These are phyloP conservation scores for Tremellales sp. DNA, from an alignment of 1,284 basidiomycete genomes.

Conservation along the genomic window DNA sequence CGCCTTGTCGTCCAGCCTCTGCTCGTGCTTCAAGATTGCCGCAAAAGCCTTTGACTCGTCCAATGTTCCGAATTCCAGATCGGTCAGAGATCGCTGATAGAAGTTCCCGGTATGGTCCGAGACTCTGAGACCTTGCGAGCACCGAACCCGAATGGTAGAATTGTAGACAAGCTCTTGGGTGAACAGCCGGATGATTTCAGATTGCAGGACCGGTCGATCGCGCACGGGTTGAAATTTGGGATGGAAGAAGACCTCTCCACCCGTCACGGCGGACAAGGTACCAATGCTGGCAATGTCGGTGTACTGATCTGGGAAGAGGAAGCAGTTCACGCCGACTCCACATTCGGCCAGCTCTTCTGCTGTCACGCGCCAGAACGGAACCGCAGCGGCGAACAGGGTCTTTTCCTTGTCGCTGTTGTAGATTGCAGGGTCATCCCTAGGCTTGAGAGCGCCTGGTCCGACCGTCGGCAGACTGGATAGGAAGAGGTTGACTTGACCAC, in stretches of 20 bases:
- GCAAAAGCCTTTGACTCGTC: conserved; percentile 78
- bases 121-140: conserved; percentile 77
- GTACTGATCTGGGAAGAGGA: conserved; percentile 76
- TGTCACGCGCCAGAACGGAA: conserved; percentile 71
- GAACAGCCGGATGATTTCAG: conserved; percentile 70
- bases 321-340: conserved; percentile 86
- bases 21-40: conserved; percentile 61
- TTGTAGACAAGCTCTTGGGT: conserved; percentile 75
- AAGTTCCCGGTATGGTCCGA: conserved; percentile 76
- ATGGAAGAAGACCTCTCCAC: conserved; percentile 92
- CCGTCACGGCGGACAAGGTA: conserved; percentile 67
- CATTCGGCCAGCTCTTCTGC: conserved; percentile 84
- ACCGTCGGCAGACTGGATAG: conserved; percentile 71
- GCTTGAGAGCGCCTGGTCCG: conserved; percentile 67
- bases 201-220: conserved; percentile 64
- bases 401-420: conserved; percentile 89
- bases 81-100: conserved; percentile 67
- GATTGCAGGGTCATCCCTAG: conserved; percentile 65
- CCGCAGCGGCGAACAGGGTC: conserved; percentile 69
- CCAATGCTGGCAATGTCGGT: conserved; percentile 88
- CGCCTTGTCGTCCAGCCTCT: conserved; percentile 64
- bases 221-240: conserved; percentile 75
- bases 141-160: conserved; percentile 76
- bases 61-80: conserved; percentile 74
- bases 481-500: conserved; percentile 84